phyloP scores from a whole-genome alignment of 192 early-diverging fungal genomes.

The Podochytrium sp. region DNA sequence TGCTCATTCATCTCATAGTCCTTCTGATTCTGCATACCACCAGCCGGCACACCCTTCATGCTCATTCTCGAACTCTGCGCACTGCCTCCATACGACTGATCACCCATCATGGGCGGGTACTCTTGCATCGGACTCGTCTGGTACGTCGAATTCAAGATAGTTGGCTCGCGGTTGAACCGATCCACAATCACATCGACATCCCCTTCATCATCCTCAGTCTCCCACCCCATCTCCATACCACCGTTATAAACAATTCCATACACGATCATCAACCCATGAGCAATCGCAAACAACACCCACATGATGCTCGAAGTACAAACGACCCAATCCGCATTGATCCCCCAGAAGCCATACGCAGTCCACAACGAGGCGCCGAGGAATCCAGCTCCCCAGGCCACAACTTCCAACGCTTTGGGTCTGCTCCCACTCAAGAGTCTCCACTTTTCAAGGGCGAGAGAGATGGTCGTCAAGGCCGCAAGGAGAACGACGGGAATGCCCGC shows the following conservation, averaged over 20 bases:
- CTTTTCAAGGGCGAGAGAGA: constrained; percentile 5
- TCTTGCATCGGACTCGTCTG: no score
- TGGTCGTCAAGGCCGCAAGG: background rate
- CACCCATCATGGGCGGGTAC: constrained; percentile 2
- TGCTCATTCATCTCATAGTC: background rate
- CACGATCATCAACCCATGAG: background rate
- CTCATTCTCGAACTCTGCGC: background rate
- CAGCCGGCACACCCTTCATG: background rate
- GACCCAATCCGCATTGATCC: constrained; percentile 10
- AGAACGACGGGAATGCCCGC: background rate
- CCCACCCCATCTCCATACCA: constrained; percentile 33
- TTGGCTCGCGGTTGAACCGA: constrained; percentile 30
- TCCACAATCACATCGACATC: constrained; percentile 25
- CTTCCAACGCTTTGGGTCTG: background rate
- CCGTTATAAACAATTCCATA: constrained; percentile 23
- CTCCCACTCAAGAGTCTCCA: background rate
- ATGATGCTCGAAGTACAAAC: constrained; percentile 9
- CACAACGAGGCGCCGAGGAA: background rate
- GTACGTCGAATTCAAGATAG: no score
- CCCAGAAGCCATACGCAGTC: constrained; percentile 24
- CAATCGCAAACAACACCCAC: background rate
- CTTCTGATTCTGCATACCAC: background rate
- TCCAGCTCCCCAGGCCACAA: background rate
- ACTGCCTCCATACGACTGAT: background rate
- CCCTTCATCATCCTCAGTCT: constrained; percentile 24